phyloP scores from a whole-genome alignment of 1,284 basidiomycete species.

The Psilocybe mexicana region DNA sequence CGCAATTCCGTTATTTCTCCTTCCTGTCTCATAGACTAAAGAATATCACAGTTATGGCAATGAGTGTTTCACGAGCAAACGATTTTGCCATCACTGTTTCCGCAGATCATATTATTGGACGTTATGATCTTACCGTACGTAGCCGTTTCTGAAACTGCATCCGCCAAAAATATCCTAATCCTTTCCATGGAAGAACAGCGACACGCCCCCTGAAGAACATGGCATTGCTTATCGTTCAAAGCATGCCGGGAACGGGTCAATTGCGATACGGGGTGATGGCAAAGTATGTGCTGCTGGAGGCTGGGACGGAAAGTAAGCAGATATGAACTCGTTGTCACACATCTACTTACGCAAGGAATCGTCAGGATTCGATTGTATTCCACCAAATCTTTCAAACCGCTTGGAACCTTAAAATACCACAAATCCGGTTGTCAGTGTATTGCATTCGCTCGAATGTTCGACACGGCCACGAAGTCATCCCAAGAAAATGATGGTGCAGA shows the following conservation, averaged over 20 bases:
- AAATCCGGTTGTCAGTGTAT: conserved; percentile 72
- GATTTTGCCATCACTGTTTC: conserved; percentile 76
- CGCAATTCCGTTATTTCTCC: conserved; percentile 19
- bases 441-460: conserved; percentile 53
- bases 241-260: conserved; percentile 73
- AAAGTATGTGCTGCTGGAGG: conserved; percentile 81
- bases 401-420: conserved; percentile 81
- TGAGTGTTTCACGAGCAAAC: conserved; percentile 65
- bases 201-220: conserved; percentile 19
- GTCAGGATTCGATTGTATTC: conserved; percentile 77
- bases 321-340: not conserved
- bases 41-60: conserved; percentile 75
- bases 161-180: not conserved
- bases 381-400: conserved; percentile 70
- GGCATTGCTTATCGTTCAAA: conserved; percentile 58
- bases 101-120: conserved; percentile 78
- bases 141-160: no score
- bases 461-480: not conserved
- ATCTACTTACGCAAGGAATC: not conserved
- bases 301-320: conserved; percentile 83
- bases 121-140: conserved; percentile 62
- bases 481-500: conserved; percentile 23
- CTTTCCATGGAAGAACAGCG: conserved; percentile 12
- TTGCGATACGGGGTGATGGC: conserved; percentile 76
- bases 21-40: conserved; percentile 8